Evolutionary conservation across 495 filamentous ascomycete genomes (phyloP).

Genomic region (Hypoxylon intermedium): DNA sequence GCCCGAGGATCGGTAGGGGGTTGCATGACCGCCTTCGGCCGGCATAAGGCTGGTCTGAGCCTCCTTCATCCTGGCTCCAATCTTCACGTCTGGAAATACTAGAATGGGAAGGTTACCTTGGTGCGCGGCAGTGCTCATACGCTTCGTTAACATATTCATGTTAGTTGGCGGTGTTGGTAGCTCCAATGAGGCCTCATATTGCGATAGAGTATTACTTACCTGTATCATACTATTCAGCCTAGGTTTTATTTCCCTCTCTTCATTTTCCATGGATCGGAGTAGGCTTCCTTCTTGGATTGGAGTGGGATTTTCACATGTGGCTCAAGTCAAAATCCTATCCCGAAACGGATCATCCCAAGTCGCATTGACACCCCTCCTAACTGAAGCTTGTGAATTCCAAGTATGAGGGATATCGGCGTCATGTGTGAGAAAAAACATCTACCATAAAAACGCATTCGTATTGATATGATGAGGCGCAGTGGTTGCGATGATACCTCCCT

Average conservation of each 20-base stretch:
- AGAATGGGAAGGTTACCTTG: background rate
- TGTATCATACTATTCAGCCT: background rate
- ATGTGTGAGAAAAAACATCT: background rate
- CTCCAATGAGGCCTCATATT: background rate
- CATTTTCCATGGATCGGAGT: background rate
- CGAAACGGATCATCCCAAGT: background rate
- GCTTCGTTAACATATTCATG: background rate
- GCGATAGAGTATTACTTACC: background rate
- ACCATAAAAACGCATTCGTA: slow-evolving; percentile 12
- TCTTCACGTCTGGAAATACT: slow-evolving; percentile 3
- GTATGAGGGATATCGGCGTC: slow-evolving; percentile 3
- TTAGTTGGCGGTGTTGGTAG: background rate
- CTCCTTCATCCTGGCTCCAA: background rate
- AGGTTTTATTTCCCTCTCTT: background rate
- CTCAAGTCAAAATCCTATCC: background rate
- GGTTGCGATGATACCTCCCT: slow-evolving; percentile 1
- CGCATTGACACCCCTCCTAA: background rate
- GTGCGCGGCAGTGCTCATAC: background rate
- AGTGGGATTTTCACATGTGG: background rate
- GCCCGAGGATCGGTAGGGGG: background rate
- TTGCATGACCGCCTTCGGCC: slow-evolving; percentile 1
- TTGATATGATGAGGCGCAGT: slow-evolving; percentile 13
- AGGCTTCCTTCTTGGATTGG: background rate
- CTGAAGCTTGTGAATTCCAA: slow-evolving; percentile 4
- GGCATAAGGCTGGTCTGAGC: slow-evolving; percentile 1